Conservation (phyloP, 1,284 basidiomycete species). For the Sporisorium iseilematis-ciliati region DNA sequence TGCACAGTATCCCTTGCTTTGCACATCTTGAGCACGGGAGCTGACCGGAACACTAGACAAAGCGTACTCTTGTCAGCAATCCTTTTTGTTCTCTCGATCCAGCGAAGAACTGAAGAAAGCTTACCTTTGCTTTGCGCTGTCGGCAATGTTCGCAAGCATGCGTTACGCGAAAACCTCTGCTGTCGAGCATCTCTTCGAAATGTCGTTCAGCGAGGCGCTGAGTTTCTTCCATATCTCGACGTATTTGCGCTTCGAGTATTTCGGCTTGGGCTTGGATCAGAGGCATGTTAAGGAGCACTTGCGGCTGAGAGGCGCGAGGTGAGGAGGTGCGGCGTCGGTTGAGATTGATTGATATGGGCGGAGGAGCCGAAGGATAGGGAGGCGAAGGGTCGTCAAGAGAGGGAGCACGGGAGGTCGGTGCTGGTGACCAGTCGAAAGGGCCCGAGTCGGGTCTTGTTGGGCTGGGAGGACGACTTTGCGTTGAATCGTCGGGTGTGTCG, state of each 20-base stretch:
- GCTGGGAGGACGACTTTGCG: too few species aligned
- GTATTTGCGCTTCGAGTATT: conserved; percentile 30
- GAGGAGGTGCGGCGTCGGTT: background rate
- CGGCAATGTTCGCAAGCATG: conserved; percentile 51
- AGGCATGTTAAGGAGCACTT: conserved; percentile 20
- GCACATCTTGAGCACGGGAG: conserved; percentile 45
- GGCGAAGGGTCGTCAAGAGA: too few species aligned
- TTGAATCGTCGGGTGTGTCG: too few species aligned
- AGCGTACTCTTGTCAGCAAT: background rate
- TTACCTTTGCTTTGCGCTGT: conserved; percentile 45
- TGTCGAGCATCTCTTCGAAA: conserved; percentile 32
- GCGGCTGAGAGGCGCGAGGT: conserved; percentile 5
- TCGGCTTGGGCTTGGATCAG: conserved; percentile 39
- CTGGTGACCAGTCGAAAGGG: too few species aligned
- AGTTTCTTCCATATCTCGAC: conserved; percentile 13
- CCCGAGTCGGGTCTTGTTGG: too few species aligned
- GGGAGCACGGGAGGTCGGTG: too few species aligned
- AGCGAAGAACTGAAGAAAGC: background rate
- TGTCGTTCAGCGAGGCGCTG: conserved; percentile 26
- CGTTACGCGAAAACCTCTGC: conserved; percentile 23
- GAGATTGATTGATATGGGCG: background rate
- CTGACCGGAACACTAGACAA: conserved; percentile 35
- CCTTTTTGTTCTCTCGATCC: background rate
- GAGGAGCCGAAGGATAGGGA: background rate
- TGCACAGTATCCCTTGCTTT: conserved; percentile 34